Evolutionary conservation across 2,329 filamentous ascomycete species (phyloP).

Genomic region (Neodidymelliopsis sp.): DNA sequence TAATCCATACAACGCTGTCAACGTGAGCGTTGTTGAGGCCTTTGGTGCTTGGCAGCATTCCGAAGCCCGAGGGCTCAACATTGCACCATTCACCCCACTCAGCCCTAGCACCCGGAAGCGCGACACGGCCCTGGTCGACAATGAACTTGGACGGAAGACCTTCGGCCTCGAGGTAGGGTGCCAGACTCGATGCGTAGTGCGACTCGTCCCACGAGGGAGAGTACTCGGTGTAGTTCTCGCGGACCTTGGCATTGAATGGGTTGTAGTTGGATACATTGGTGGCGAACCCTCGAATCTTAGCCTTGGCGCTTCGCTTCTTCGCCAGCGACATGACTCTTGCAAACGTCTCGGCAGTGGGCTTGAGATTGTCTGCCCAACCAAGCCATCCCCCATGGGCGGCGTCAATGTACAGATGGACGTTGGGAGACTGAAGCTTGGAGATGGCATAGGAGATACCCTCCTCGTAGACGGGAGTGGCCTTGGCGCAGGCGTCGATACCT

Average conservation of each 20-base stretch:
- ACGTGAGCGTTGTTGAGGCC: constrained; percentile 33
- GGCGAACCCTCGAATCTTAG: constrained; percentile 36
- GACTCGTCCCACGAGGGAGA: constrained; percentile 36
- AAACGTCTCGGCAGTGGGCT: constrained; percentile 35
- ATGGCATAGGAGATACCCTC: constrained; percentile 41
- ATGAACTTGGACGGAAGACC: constrained; percentile 39
- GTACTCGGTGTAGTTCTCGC: constrained; percentile 36
- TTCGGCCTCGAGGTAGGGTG: constrained; percentile 30
- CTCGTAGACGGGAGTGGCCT: constrained; percentile 37
- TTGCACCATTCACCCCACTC: constrained; percentile 45
- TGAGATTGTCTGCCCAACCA: constrained; percentile 40
- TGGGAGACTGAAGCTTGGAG: constrained; percentile 37
- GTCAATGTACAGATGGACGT: constrained; percentile 40
- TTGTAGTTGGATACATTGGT: constrained; percentile 44
- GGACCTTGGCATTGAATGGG: constrained; percentile 31
- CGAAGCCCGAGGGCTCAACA: constrained; percentile 34
- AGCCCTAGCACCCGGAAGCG: constrained; percentile 28
- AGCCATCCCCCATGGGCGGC: constrained; percentile 43
- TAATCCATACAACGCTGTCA: constrained; percentile 42
- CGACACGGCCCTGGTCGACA: constrained; percentile 39
- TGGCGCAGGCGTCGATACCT: constrained; percentile 30
- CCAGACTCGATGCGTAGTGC: constrained; percentile 32
- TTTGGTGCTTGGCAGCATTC: constrained; percentile 23
- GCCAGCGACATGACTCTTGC: constrained; percentile 33
- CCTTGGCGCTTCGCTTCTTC: constrained; percentile 29